Percentiles rank a stretch among this genome's conserved stretches.
phyloP scores from a whole-genome alignment of 371 early-diverging fungal species.

The Fennellomyces sp. region DNA sequence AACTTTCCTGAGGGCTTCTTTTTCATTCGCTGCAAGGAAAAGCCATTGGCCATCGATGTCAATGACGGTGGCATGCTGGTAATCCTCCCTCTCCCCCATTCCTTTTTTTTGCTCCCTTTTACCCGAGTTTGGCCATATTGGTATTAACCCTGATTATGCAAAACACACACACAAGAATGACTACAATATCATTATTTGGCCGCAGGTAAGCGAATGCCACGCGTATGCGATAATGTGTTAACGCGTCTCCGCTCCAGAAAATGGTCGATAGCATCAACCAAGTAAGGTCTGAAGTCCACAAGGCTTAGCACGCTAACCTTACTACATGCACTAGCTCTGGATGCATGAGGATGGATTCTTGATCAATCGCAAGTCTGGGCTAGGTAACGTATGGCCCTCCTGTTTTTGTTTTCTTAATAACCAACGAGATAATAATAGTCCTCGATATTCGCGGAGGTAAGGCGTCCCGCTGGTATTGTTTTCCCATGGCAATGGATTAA shows the following conservation, averaged over 20 bases:
- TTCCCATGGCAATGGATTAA: too few relatives aligned
- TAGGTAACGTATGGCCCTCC: constrained; percentile 24
- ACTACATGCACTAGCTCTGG: constrained; percentile 35
- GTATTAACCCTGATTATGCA: neutral
- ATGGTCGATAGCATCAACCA: constrained; percentile 51
- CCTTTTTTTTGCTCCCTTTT: neutral
- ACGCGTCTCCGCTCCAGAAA: constrained; percentile 48
- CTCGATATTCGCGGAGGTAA: constrained; percentile 50
- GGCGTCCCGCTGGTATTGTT: too few relatives aligned
- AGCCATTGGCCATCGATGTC: constrained; percentile 38
- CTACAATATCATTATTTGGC: constrained; percentile 50
- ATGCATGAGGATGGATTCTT: constrained; percentile 56
- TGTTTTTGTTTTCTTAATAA: too few relatives aligned
- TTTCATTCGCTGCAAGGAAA: constrained; percentile 41
- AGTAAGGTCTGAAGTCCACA: constrained; percentile 16
- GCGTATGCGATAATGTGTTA: too few relatives aligned
- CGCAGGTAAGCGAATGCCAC: constrained; percentile 30
- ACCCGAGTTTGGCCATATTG: constrained; percentile 5
- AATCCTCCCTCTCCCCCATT: constrained; percentile 5
- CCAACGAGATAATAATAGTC: too few relatives aligned
- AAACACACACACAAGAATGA: constrained; percentile 54
- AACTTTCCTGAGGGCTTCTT: constrained; percentile 47
- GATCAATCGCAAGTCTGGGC: constrained; percentile 54
- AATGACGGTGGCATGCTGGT: constrained; percentile 43
- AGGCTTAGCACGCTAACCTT: neutral